Evolutionary conservation across 257 asterid genomes (phyloP), one percentile per base, ranked within the genome.

Genomic region (Catharanthus roseus): DNA sequence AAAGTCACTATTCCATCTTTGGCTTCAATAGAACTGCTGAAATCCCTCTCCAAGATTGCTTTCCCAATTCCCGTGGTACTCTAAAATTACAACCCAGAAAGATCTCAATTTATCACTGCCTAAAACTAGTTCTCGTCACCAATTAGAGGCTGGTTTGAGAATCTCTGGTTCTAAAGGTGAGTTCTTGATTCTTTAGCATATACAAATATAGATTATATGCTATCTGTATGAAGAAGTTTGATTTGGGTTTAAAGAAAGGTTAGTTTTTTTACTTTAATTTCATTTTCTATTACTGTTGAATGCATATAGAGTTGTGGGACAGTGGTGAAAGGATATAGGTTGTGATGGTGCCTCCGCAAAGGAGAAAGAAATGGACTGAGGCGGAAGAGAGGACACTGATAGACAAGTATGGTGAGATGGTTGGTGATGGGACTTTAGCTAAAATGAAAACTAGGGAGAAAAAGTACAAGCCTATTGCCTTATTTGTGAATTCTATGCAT

Each of bases 281-380:
- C 39, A 53, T 28, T 64, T 33, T 65, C 60, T 34, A 3, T 41
- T 65, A 33, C 24, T 65, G 50, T 65, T 65, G 67, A 68, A 38
- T 68, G 63, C 39, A 34, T 54, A 23, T 65, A 42, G 42, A 56
- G 65, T 21, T 28, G 16, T 26, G 45, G 58, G 58, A 36, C 28
- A 12, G 28, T 19, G 67, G 67, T 33, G 24, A 61, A 61, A 19
- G 28, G 67, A 61, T 18, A 21, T 18, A 18, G 28, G 28, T 12
- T 5, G 67, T 23, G 15, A 93, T 91, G 97, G 83, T 83, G 84
- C 86, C 95, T 72, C 97, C 85, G 84, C 95, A 91, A n/a, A 86
- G 95, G 78, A 88, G 97, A 70, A 95, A 95, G 87, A 95, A 95
- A 76, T 95, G 99, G 99, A 88, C 90, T 67, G 99, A 95, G 92